Evolutionary conservation across 768 basidiomycete genomes (phyloP), one percentile per base, ranked within the genome.

Genomic region (Rhodotorula diobovata): DNA sequence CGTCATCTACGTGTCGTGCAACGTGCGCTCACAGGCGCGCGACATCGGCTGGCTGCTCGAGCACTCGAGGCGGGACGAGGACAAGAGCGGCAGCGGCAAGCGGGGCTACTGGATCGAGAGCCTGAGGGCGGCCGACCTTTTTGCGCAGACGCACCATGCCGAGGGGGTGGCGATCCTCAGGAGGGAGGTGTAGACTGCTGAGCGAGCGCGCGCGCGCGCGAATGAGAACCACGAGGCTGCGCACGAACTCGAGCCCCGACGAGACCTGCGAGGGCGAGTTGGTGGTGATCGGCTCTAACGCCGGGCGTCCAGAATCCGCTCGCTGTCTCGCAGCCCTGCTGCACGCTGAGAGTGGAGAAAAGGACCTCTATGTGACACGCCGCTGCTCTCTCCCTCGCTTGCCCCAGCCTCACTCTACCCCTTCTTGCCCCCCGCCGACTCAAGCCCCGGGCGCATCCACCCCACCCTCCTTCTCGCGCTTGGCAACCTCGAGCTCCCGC

Each of bases 131-230:
- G 91, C 96, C 75, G 95, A 98, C 82, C 79, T 99, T 65, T 99
- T 98, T 82, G 92, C 95, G 15, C 93, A 97, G 83, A 95, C 93
- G 35, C 89, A 90, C 21, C 94, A 97, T 83, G 91, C 95, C 16
- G 93, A 97, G 81, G 86, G 86, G 66, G 87, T 91, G 10, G 79
- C 79, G 12, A 78, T 81, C 23, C 66, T 81, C 28, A 46, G 73
- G 23, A 55, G 73, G 54, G 72, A 73, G 25, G 50, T 73, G 21
- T 73, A 66, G 53, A 28, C n/a, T n/a, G n/a, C n/a, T n/a, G n/a
- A 23, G 15, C 15, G 11, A 18, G 15, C 4, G 20, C 4, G 45
- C 9, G 23, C 45, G 45, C 20, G 23, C 43, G 43, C 43, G 43
- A n/a, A n/a, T n/a, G n/a, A n/a, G n/a, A n/a, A n/a, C n/a, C n/a